Base-by-base conservation (phyloP, 306 rosid species). In the Castanea crenata region DNA sequence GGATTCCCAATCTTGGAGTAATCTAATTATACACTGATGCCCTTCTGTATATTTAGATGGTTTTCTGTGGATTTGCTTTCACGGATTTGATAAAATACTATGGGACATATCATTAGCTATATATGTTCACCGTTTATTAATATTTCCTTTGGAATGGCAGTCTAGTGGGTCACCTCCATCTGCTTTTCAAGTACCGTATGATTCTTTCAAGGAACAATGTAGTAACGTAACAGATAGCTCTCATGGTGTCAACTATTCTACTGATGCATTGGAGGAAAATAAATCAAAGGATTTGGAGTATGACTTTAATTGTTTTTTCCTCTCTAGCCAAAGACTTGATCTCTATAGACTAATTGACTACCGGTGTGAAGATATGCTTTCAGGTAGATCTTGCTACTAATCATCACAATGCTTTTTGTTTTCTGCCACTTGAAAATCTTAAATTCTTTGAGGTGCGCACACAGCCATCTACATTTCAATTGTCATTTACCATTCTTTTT, bases 121-220 rank as follows among this genome's bases (percentile, higher is more conserved):
- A 23, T 7, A 5, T 68, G 41, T 71, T 85, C n/a, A 79, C 80
- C 55, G 55, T 76, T 79, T 82, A 51, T 75, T 76, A 74, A 65
- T 73, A 57, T 77, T 59, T 82, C 78, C 71, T 77, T 68, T 86
- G 88, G 76, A 88, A 82, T 88, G 90, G 86, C 99, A 95, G 99
- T 91, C 94, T 71, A 91, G 94, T 85, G 99, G 99, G 80, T 92
- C 95, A 81, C 99, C 99, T 88, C 99, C 96, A 58, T 95, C 97
- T 82, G 94, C 99, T 71, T 95, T 95, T 88, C 84, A 80, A 79
- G 86, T 95, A 79, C 98, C 97, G 1, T 92, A 92, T 64, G 84
- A 95, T 78, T 88, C 94, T 88, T 95, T 91, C 90, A 81, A 82
- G 84, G 86, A 85, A 86, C 91, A 86, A 69, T 77, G 74, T 77